Evolutionary conservation across 148 eudicot species (phyloP).

Genomic region (Rhododendron henanense): DNA sequence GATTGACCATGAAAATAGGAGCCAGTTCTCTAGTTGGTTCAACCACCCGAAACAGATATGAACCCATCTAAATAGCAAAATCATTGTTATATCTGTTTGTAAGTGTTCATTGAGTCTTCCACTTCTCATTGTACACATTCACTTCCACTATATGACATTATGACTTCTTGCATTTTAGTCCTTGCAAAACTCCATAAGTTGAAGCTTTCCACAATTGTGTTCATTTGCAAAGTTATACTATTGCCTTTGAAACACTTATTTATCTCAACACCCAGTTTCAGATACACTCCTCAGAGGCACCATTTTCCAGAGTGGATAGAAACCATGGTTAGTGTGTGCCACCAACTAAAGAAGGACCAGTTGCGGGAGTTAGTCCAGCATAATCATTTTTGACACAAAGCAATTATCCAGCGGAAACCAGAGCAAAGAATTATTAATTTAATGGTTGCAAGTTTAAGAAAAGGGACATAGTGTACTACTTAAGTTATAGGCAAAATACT

Average conservation of each 20-base stretch:
- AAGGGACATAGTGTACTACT: not conserved
- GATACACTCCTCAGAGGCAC: not conserved
- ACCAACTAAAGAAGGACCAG: not conserved
- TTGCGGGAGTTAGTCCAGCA: not conserved
- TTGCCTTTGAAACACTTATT: not conserved
- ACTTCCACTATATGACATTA: not conserved
- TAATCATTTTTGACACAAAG: not conserved
- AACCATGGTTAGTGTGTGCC: not conserved
- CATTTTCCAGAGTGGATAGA: not conserved
- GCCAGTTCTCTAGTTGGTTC: not conserved
- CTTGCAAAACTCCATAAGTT: too few species aligned
- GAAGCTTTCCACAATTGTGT: not conserved
- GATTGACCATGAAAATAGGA: not conserved
- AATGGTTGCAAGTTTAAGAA: not conserved
- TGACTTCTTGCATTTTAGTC: not conserved
- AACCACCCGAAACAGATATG: not conserved
- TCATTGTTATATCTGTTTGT: not conserved
- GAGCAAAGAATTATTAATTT: not conserved
- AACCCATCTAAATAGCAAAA: not conserved
- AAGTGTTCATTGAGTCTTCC: not conserved
- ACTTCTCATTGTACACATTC: not conserved
- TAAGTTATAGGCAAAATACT: not conserved
- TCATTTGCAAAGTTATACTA: not conserved
- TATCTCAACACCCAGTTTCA: not conserved
- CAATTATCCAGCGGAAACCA: not conserved